Base-by-base conservation (phyloP, 148 eudicot species). In the Rhododendron williamsianum region DNA sequence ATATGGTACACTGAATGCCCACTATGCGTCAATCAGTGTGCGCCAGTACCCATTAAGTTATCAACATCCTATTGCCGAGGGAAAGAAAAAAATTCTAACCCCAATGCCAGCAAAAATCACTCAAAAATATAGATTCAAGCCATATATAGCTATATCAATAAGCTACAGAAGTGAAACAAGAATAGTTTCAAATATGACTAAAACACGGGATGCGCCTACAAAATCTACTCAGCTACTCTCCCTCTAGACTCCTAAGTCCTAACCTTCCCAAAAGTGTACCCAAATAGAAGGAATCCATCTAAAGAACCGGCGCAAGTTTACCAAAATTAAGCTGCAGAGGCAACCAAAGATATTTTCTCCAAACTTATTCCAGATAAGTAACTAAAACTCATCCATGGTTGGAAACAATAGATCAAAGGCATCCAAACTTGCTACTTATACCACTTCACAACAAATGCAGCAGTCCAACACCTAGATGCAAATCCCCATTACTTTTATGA, bases 361-460 rank as follows among this genome's bases (percentile, higher is more conserved):
- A 15, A 82, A 25, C 11, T 33, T 82, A 54, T 3, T 82, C 6
- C 58, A 69, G 33, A 69, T 35, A 67, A 27, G 35, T 30, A 38
- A 65, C 3, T 33, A 12, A 82, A 63, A n/a, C 36, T 72, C 18
- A 41, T 3, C 43, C 41, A 54, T 33, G 69, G 33, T 52, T 81
- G 43, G 41, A 23, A 69, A 25, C 33, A 82, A 60, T 49, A 63
- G 54, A 82, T 82, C 84, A 41, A 82, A 82, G 56, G 84, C 63
- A 54, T 60, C 8, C 54, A 25, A 46, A 69, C 48, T 16, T 38
- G 48, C 78, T n/a, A 38, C 78, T 43, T 7, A 48, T 25, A 58
- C 27, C 35, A 38, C 12, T 4, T 25, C 49, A 3, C 15, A 65
- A 43, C 54, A 60, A 65, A 25, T 82, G 56, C 19, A 45, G 77